These are phyloP conservation scores for Salix exigua DNA, from an alignment of 345 rosid genomes.

Conservation along the genomic window DNA sequence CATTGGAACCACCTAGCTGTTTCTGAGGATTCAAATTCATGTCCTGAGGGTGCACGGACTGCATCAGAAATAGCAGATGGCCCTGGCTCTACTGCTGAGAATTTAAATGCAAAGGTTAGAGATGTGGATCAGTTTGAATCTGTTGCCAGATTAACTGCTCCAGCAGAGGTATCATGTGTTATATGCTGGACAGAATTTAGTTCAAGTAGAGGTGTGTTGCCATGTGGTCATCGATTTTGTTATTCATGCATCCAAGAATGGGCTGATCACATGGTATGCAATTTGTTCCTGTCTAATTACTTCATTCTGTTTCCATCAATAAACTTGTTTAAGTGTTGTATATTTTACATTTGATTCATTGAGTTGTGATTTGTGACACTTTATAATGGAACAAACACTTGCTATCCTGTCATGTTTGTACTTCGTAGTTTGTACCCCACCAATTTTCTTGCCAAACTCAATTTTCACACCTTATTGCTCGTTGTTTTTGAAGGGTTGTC, in stretches of 20 bases:
- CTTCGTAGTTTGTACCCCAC: too few relatives aligned
- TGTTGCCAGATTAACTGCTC: constrained; percentile 20
- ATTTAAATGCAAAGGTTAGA: constrained; percentile 18
- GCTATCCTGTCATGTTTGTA: too few relatives aligned
- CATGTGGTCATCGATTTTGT: constrained; percentile 96
- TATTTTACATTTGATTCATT: not conserved
- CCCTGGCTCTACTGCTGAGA: constrained; percentile 16
- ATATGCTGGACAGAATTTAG: constrained; percentile 93
- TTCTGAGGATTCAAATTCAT: constrained; percentile 7
- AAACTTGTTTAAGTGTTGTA: not conserved
- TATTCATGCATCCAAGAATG: constrained; percentile 79
- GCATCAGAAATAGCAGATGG: constrained; percentile 19
- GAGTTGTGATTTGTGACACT: too few relatives aligned
- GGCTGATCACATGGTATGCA: constrained; percentile 69
- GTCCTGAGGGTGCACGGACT: constrained; percentile 16
- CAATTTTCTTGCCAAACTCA: too few relatives aligned
- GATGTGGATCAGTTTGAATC: constrained; percentile 24
- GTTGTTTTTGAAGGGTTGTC: not conserved
- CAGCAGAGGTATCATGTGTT: constrained; percentile 67
- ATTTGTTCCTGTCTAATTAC: constrained; percentile 12
- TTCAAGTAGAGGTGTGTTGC: constrained; percentile 77
- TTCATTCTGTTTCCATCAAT: not conserved
- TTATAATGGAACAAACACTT: too few relatives aligned
- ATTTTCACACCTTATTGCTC: too few relatives aligned
- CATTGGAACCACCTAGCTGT: constrained; percentile 23